Percentiles rank a stretch among this genome's conserved stretches.
Conservation (phyloP, 2,329 filamentous ascomycete genomes). For the Penicillium digitatum region DNA sequence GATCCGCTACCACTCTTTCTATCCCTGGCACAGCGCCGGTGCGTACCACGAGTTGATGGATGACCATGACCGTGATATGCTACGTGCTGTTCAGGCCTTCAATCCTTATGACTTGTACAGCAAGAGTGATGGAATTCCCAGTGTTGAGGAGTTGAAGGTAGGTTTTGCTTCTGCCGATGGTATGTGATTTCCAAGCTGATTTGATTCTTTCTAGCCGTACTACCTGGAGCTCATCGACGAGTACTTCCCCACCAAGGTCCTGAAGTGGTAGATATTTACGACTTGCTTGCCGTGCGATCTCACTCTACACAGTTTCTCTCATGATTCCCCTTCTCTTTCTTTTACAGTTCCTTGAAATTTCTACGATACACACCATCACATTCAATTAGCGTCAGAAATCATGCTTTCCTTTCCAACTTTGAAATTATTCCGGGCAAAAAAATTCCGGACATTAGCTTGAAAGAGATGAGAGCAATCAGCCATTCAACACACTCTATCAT, state of each 20-base stretch:
- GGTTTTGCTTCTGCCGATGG: neutral
- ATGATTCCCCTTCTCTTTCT: constrained; percentile 19
- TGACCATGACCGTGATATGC: constrained; percentile 73
- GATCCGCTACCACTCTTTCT: constrained; percentile 91
- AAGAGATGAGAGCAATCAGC: neutral
- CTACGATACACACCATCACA: neutral
- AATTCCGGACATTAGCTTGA: neutral
- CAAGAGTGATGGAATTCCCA: constrained; percentile 79
- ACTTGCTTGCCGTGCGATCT: neutral
- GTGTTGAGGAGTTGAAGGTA: constrained; percentile 66
- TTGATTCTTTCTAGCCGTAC: constrained; percentile 51
- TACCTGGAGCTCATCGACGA: constrained; percentile 72
- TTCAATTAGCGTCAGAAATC: constrained; percentile 7
- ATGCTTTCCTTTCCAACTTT: neutral
- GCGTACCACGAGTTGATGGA: constrained; percentile 82
- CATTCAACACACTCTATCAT: neutral
- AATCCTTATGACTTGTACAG: constrained; percentile 91
- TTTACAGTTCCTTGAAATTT: neutral
- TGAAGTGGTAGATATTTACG: constrained; percentile 59
- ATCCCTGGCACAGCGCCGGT: constrained; percentile 80
- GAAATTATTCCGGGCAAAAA: neutral
- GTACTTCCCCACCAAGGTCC: constrained; percentile 64
- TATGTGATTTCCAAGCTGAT: neutral
- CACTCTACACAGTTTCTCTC: constrained; percentile 1
- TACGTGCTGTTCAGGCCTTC: constrained; percentile 77